Conservation (phyloP, 2,329 filamentous ascomycete genomes). For the Ampelomyces quisqualis region DNA sequence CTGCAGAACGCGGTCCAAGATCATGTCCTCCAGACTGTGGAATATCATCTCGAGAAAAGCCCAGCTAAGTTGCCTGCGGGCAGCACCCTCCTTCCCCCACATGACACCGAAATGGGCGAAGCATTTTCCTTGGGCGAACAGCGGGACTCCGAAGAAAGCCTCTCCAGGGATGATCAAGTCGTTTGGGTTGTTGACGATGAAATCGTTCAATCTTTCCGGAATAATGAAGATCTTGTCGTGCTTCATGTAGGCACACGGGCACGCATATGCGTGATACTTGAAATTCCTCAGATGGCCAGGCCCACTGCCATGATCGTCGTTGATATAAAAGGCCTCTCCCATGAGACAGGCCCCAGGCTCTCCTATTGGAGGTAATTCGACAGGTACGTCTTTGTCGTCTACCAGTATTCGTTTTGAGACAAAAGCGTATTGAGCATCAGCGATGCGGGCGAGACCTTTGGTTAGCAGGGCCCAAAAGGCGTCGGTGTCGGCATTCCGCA, state of each 20-base stretch:
- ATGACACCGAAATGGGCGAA: slow-evolving; percentile 71
- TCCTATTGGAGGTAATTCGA: slow-evolving; percentile 62
- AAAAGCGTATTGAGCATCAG: slow-evolving; percentile 67
- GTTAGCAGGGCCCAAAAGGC: slow-evolving; percentile 66
- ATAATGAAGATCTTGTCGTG: slow-evolving; percentile 71
- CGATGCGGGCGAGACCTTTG: slow-evolving; percentile 63
- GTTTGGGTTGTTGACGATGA: slow-evolving; percentile 63
- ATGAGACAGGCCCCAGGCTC: slow-evolving; percentile 64
- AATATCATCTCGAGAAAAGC: slow-evolving; percentile 66
- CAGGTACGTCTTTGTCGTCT: slow-evolving; percentile 58
- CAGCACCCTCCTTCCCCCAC: slow-evolving; percentile 65
- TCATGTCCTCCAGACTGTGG: slow-evolving; percentile 67
- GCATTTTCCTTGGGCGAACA: slow-evolving; percentile 65
- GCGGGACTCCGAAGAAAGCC: slow-evolving; percentile 66
- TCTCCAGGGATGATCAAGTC: slow-evolving; percentile 62
- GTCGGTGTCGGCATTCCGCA: slow-evolving; percentile 56
- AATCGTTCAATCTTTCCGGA: slow-evolving; percentile 60
- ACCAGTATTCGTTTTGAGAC: slow-evolving; percentile 64
- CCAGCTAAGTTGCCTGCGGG: slow-evolving; percentile 61
- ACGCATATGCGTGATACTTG: slow-evolving; percentile 64
- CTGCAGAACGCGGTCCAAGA: slow-evolving; percentile 59
- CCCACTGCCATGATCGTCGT: slow-evolving; percentile 56
- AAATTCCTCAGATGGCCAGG: slow-evolving; percentile 58
- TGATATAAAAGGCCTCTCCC: slow-evolving; percentile 66
- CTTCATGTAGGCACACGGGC: slow-evolving; percentile 68